Evolutionary conservation across 345 rosid species (phyloP).

Genomic region (Citrus australasica): DNA sequence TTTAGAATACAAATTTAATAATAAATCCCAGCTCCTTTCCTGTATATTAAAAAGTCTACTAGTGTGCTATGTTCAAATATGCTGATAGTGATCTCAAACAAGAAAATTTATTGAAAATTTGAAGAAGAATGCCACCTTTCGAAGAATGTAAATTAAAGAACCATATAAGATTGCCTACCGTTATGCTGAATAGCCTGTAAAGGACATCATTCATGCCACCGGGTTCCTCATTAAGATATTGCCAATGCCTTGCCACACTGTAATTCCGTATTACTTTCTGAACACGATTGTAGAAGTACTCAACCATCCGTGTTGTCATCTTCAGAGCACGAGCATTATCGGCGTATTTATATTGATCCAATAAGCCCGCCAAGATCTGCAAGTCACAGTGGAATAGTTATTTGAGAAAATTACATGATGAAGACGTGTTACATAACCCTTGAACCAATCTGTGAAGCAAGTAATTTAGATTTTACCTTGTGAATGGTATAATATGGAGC

Average conservation of each 20-base stretch:
- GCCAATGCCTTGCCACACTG: conserved; percentile 41
- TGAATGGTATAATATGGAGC: conserved; percentile 68
- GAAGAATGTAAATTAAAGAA: too few species aligned
- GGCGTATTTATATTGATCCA: conserved; percentile 14
- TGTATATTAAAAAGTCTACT: too few species aligned
- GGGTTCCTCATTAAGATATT: conserved; percentile 50
- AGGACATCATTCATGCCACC: conserved; percentile 66
- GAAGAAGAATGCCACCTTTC: too few species aligned
- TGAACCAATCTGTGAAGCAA: too few species aligned
- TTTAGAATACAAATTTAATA: neutral
- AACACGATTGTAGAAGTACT: conserved; percentile 46
- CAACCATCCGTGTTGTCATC: conserved; percentile 46
- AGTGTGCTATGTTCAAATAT: too few species aligned
- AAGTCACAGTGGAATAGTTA: too few species aligned
- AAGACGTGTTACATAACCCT: too few species aligned
- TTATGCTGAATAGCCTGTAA: conserved; percentile 34
- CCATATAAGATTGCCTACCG: conserved; percentile 22
- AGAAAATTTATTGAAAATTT: too few species aligned
- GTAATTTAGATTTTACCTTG: conserved; percentile 23
- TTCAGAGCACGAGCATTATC: conserved; percentile 39
- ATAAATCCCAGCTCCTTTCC: neutral
- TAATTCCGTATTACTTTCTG: conserved; percentile 33
- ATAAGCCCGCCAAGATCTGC: neutral
- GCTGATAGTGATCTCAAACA: too few species aligned
- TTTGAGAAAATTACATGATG: too few species aligned